Percentiles rank a stretch among this genome's conserved stretches.
These are phyloP conservation scores for Candida gigantensis DNA, from an alignment of 1,139 yeast genomes.

Conservation along the genomic window DNA sequence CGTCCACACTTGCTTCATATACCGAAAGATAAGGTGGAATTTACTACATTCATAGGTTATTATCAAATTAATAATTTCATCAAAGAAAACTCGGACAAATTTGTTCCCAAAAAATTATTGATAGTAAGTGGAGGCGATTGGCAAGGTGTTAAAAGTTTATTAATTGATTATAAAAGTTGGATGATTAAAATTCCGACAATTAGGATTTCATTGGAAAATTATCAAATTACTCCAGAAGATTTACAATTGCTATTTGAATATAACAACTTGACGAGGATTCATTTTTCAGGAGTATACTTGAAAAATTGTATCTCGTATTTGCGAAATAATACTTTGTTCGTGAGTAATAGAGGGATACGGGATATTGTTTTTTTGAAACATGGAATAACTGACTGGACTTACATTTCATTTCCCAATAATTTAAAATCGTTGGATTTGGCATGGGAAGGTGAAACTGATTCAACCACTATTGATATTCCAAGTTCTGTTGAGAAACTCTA, in stretches of 20 bases:
- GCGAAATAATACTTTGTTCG: conserved; percentile 8
- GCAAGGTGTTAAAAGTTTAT: conserved; percentile 26
- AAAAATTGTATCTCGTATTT: conserved; percentile 12
- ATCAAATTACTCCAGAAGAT: conserved; percentile 22
- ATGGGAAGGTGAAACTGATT: conserved; percentile 26
- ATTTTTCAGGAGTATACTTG: conserved; percentile 28
- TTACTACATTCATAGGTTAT: conserved; percentile 29
- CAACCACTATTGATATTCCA: conserved; percentile 22
- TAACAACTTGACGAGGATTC: conserved; percentile 31
- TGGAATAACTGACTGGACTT: conserved; percentile 30
- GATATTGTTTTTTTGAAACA: conserved; percentile 41
- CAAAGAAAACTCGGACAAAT: conserved; percentile 23
- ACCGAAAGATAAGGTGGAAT: conserved; percentile 16
- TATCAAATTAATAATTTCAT: conserved; percentile 34
- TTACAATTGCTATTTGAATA: conserved; percentile 24
- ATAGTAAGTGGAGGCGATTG: conserved; percentile 38
- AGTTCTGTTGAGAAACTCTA: conserved; percentile 24
- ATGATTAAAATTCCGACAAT: conserved; percentile 19
- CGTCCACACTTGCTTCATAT: conserved; percentile 27
- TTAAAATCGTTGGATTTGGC: conserved; percentile 36
- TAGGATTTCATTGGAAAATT: conserved; percentile 31
- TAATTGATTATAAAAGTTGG: conserved; percentile 21
- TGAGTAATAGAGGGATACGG: no score
- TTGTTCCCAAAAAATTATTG: conserved; percentile 28
- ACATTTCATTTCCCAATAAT: conserved; percentile 23